These are phyloP conservation scores for Stylosanthes scabra DNA, from an alignment of 331 rosid species.

Conservation along the genomic window DNA sequence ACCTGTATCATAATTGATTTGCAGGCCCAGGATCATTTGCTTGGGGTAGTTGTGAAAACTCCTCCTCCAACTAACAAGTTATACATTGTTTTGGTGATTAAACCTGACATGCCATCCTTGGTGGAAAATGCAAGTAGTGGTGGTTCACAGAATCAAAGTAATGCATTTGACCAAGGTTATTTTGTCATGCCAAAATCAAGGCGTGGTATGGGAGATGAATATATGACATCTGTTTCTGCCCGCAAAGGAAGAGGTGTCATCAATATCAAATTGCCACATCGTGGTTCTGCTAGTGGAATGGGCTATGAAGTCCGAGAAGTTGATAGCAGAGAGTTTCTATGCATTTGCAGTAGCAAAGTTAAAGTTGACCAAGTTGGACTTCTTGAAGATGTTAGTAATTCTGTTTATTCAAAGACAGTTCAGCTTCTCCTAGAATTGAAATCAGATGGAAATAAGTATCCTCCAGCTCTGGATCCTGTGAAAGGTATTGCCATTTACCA, in stretches of 20 bases:
- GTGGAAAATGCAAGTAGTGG: constrained; percentile 52
- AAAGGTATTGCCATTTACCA: constrained; percentile 24
- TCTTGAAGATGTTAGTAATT: constrained; percentile 72
- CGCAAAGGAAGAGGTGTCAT: constrained; percentile 73
- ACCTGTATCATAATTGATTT: constrained; percentile 36
- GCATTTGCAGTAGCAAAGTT: constrained; percentile 64
- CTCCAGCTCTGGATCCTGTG: no score
- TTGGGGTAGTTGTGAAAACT: constrained; percentile 76
- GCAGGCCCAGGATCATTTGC: constrained; percentile 83
- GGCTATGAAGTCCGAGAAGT: constrained; percentile 79
- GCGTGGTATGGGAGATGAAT: constrained; percentile 76
- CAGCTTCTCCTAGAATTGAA: constrained; percentile 72
- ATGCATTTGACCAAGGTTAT: constrained; percentile 65
- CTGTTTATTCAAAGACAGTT: constrained; percentile 81
- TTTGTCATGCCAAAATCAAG: constrained; percentile 70
- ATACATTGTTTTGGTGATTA: constrained; percentile 70
- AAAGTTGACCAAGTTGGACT: constrained; percentile 69
- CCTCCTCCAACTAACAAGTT: constrained; percentile 55
- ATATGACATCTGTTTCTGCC: constrained; percentile 61
- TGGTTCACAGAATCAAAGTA: constrained; percentile 51
- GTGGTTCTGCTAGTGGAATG: constrained; percentile 80
- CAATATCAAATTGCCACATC: constrained; percentile 76
- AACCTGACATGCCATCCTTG: constrained; percentile 60
- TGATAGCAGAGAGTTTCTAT: constrained; percentile 67
- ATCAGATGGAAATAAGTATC: constrained; percentile 72